Evolutionary conservation across 768 basidiomycete genomes (phyloP).

Genomic region (Phallus indusiatus): DNA sequence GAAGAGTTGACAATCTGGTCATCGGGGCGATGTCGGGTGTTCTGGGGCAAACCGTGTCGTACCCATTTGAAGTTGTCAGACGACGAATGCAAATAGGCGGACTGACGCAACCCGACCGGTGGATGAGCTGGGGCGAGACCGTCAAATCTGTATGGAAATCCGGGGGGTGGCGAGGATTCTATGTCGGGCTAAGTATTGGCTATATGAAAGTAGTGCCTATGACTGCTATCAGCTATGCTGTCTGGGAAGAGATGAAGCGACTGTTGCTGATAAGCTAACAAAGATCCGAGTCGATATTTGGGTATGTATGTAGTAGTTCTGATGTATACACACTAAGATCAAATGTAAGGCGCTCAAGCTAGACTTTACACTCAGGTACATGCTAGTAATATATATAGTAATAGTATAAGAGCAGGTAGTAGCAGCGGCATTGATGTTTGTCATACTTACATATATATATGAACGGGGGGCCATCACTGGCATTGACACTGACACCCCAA

Average conservation of each 20-base stretch:
- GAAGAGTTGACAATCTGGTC: slow-evolving; percentile 55
- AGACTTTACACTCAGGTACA: too few species aligned
- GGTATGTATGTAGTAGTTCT: too few species aligned
- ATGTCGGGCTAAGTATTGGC: slow-evolving; percentile 83
- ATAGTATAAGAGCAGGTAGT: too few species aligned
- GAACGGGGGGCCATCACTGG: too few species aligned
- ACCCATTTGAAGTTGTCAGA: slow-evolving; percentile 90
- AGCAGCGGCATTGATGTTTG: too few species aligned
- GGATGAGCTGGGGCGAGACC: slow-evolving; percentile 76
- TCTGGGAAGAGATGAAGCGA: slow-evolving; percentile 79
- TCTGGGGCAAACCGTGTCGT: slow-evolving; percentile 80
- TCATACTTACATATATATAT: too few species aligned
- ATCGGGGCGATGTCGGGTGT: slow-evolving; percentile 84
- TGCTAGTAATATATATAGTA: too few species aligned
- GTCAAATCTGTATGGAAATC: slow-evolving; percentile 51
- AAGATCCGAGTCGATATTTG: too few species aligned
- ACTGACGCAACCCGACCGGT: slow-evolving; percentile 62
- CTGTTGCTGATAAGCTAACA: slow-evolving; percentile 27
- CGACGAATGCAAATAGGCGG: slow-evolving; percentile 95
- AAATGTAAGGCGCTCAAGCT: too few species aligned
- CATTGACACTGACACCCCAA: too few species aligned
- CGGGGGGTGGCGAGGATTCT: slow-evolving; percentile 83
- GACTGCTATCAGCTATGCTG: slow-evolving; percentile 86
- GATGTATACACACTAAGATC: too few species aligned
- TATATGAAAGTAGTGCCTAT: slow-evolving; percentile 94